Evolutionary conservation across 2,329 filamentous ascomycete species (phyloP), one percentile per base, ranked within the genome.

Genomic region (Claviceps capensis): DNA sequence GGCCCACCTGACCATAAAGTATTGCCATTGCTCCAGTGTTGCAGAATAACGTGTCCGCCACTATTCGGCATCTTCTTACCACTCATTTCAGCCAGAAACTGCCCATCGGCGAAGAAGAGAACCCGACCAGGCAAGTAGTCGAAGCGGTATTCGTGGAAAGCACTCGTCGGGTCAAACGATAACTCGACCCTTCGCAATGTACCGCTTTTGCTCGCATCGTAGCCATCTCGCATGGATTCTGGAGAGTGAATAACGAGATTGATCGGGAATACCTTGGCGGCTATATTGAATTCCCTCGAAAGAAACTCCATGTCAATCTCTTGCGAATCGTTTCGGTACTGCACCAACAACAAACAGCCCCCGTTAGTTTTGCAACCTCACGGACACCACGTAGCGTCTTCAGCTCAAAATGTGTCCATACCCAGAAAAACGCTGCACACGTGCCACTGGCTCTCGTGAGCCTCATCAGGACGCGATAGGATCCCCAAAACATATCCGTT

Each of bases 281-380:
- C 60, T 1, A 62, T 57, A 53, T 78, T 71, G 62, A 83, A 86
- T 56, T 88, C 74, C 22, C 72, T 71, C 1, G 85, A 86, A 2
- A 90, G 74, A 61, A 89, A 86, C 58, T 91, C 86, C 67, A 90
- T 81, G 63, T 90, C 86, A 59, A 90, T 88, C 61, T 90, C 86
- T 61, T 86, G 82, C 1, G 83, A 85, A 65, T 90, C 81, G 64
- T 88, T 87, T 67, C 79, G 80, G 65, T 87, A 89, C 84, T 87
- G 55, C 41, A 47, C 37, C 16, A 26, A 40, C 87, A 54, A 40
- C 46, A 36, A 11, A 26, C 38, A 8, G 26, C 26, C 45, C 5
- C 36, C 0, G n/a, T 51, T 30, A 50, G 34, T 40, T 26, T 19
- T 42, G 14, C n/a, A 49, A n/a, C 23, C 23, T 34, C 8, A 4